Evolutionary conservation across 768 basidiomycete genomes (phyloP), one percentile per base, ranked within the genome.

Genomic region (Lentinula detonsa): DNA sequence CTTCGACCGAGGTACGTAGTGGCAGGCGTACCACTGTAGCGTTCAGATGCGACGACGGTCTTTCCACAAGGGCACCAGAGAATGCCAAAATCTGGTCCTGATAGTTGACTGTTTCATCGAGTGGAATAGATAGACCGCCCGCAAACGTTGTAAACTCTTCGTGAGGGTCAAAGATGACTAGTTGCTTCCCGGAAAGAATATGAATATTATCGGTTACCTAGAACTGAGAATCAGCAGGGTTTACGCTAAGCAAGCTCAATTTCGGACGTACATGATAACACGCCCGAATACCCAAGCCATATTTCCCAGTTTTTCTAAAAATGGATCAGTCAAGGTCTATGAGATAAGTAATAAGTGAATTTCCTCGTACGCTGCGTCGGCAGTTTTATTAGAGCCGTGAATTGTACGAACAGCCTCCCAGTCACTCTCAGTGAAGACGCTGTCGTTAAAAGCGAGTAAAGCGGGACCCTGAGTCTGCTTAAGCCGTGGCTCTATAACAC

Each of bases 191-290:
- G 3, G 72, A 74, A 21, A 72, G 64, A 46, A 72, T 68, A 51
- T 72, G 68, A 3, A 69, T 70, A 33, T 68, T 70, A 63, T 74
- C 72, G 10, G 72, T 72, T 28, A 74, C 60, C 72, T 74, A 31
- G 7, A 43, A 37, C 51, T 8, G 3, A 18, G 18, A 28, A 28
- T 48, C n/a, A 18, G 28, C 34, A 6, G 7, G 28, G 34, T 53
- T 5, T 33, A 23, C 4, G 39, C n/a, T 37, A 21, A 7, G 13
- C 10, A 13, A 18, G 28, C n/a, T 43, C 21, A 61, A 8, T 6
- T 48, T 31, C 35, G 16, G 39, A 61, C 69, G 7, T 62, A 72
- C 72, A 57, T 74, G 72, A 59, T 72, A 74, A 48, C 67, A 67
- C 1, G 72, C 66, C 2, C 72, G 66, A 33, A 71, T 69, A 2